Percentiles rank a stretch among this genome's conserved stretches.
Conservation (phyloP, 805 yeast genomes). For the Wickerhamomyces bovis region DNA sequence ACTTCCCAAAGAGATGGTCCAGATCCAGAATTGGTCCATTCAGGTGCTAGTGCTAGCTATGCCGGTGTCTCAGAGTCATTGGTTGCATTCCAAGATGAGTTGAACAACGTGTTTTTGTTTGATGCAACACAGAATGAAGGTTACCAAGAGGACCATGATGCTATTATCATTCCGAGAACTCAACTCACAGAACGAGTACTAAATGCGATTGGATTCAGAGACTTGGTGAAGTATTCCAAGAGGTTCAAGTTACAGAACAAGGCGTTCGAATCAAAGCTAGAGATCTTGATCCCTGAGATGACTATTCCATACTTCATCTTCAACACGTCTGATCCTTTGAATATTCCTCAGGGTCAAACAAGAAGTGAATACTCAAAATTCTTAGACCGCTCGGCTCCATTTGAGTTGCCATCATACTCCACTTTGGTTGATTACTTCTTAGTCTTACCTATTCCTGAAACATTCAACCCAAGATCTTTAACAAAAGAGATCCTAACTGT, state of each 20-base stretch:
- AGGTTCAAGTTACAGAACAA: conserved; percentile 14
- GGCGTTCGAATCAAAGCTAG: conserved; percentile 9
- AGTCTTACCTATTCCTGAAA: conserved; percentile 29
- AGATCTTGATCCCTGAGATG: conserved; percentile 28
- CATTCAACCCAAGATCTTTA: conserved; percentile 15
- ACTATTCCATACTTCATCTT: conserved; percentile 34
- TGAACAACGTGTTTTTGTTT: conserved; percentile 2
- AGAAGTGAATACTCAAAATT: conserved; percentile 21
- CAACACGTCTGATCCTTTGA: conserved; percentile 25
- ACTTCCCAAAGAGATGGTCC: neutral
- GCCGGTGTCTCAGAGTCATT: neutral
- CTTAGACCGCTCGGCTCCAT: conserved; percentile 32
- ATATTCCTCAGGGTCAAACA: conserved; percentile 10
- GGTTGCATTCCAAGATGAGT: conserved; percentile 3
- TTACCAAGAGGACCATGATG: conserved; percentile 11
- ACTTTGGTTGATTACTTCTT: conserved; percentile 33
- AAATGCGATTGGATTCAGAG: conserved; percentile 24
- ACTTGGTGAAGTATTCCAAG: conserved; percentile 21
- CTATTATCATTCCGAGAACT: conserved; percentile 25
- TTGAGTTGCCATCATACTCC: conserved; percentile 31
- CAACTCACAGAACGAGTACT: conserved; percentile 20
- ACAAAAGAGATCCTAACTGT: conserved; percentile 8
- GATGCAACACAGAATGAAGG: neutral
- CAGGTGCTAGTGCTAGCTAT: too few relatives aligned
- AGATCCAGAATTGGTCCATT: neutral